Evolutionary conservation across 768 basidiomycete genomes (phyloP).

Genomic region (Hemileccinum impolitum): DNA sequence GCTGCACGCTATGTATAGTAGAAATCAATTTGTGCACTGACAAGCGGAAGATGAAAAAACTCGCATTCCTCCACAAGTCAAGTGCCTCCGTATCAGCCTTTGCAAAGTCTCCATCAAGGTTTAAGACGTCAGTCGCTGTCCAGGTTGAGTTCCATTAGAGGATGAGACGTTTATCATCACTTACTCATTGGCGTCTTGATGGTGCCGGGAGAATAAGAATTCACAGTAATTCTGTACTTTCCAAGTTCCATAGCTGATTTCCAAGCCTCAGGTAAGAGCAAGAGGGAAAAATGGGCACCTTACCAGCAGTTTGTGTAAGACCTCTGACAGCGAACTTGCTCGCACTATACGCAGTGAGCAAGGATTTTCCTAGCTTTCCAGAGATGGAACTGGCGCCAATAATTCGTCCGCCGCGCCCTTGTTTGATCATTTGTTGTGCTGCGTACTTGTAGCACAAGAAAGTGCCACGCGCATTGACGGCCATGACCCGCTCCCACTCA

Average conservation of each 20-base stretch:
- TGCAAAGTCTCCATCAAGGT: background rate
- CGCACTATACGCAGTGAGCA: slow-evolving; percentile 7
- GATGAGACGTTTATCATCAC: background rate
- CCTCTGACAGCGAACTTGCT: slow-evolving; percentile 37
- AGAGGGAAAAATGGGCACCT: background rate
- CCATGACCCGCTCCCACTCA: slow-evolving; percentile 39
- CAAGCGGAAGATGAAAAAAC: background rate
- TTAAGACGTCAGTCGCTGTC: background rate
- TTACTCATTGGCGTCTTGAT: slow-evolving; percentile 31
- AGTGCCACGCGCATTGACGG: slow-evolving; percentile 34
- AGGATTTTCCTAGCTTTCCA: slow-evolving; percentile 27
- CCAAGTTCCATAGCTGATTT: slow-evolving; percentile 26
- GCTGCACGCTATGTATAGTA: background rate
- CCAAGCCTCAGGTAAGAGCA: background rate
- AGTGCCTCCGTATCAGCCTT: background rate
- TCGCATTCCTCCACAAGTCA: background rate
- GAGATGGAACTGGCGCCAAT: slow-evolving; percentile 29
- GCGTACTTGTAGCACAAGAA: slow-evolving; percentile 42
- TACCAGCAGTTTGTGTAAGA: slow-evolving; percentile 38
- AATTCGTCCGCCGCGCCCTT: slow-evolving; percentile 38
- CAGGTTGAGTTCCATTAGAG: background rate
- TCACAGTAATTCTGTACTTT: slow-evolving; percentile 34
- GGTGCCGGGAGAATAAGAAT: slow-evolving; percentile 36
- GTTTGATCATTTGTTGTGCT: slow-evolving; percentile 36
- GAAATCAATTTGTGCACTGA: background rate